These are phyloP conservation scores for Wallacemonas rigidus DNA, from an alignment of 208 protist genomes.

Conservation along the genomic window DNA sequence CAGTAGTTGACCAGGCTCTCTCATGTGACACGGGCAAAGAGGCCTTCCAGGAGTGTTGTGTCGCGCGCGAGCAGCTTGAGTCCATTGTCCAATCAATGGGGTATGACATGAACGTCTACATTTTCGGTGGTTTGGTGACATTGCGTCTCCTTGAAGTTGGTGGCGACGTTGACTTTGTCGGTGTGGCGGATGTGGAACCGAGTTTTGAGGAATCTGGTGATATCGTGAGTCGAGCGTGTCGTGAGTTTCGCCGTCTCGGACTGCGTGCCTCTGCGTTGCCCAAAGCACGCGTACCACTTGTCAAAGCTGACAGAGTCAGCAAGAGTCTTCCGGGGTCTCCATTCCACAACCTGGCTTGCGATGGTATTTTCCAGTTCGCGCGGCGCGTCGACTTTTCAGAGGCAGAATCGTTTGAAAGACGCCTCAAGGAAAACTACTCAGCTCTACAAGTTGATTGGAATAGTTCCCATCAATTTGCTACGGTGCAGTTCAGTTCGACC, in stretches of 20 bases:
- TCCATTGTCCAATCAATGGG: constrained; percentile 74
- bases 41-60: constrained; percentile 84
- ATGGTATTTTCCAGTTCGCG: constrained; percentile 87
- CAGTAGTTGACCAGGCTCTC: constrained; percentile 56
- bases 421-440: constrained; percentile 57
- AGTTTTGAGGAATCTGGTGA: constrained; percentile 74
- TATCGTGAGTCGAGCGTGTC: constrained; percentile 63
- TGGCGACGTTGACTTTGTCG: constrained; percentile 90
- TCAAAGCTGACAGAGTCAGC: constrained; percentile 83
- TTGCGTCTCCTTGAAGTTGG: constrained; percentile 80
- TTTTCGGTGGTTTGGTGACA: constrained; percentile 86
- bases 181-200: constrained; percentile 84
- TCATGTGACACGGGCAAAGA: constrained; percentile 75
- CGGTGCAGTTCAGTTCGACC: constrained; percentile 70
- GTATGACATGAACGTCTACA: constrained; percentile 86
- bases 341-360: constrained; percentile 65
- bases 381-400: constrained; percentile 53
- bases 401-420: constrained; percentile 44
- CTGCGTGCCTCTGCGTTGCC: constrained; percentile 65
- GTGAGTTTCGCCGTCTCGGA: constrained; percentile 77
- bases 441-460: constrained; percentile 79
- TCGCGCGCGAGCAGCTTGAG: constrained; percentile 80
- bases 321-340: constrained; percentile 75
- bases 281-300: constrained; percentile 82
- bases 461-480: constrained; percentile 72